Evolutionary conservation across 192 early-diverging fungal species (phyloP).

Genomic region (Coemansia sp.): DNA sequence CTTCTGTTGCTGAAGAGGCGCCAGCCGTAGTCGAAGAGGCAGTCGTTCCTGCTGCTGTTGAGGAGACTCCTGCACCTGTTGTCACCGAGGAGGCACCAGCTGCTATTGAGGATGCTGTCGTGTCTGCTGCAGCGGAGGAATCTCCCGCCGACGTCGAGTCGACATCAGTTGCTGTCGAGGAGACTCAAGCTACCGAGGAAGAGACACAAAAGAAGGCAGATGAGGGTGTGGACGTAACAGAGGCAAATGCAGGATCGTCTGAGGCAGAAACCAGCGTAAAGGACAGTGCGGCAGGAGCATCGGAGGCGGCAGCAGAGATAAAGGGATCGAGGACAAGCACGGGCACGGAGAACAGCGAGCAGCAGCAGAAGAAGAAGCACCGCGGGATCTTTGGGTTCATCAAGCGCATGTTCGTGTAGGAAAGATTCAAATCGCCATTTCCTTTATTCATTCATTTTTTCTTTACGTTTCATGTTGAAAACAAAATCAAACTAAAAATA

Average conservation of each 20-base stretch:
- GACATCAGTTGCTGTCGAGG: background rate
- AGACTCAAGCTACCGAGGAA: background rate
- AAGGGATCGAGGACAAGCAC: constrained; percentile 21
- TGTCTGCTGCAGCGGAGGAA: background rate
- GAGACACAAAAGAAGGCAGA: constrained; percentile 3
- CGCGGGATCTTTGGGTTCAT: constrained; percentile 46
- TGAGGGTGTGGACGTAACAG: background rate
- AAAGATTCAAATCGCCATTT: background rate
- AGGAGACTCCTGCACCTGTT: constrained; percentile 1
- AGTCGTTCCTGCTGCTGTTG: background rate
- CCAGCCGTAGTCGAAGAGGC: background rate
- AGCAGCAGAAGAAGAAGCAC: constrained; percentile 41
- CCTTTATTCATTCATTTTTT: background rate
- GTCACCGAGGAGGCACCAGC: background rate
- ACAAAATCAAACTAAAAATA: no score
- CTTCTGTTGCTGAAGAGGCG: background rate
- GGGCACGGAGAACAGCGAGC: constrained; percentile 14
- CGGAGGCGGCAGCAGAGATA: constrained; percentile 4
- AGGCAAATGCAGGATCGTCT: background rate
- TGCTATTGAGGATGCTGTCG: background rate
- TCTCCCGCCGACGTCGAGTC: background rate
- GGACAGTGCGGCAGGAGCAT: background rate
- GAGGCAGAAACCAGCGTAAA: background rate
- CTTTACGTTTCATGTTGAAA: no score
- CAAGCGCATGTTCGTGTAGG: constrained; percentile 48